Base-by-base conservation (phyloP, 2,329 filamentous ascomycete species). In the Talaromyces sp. region DNA sequence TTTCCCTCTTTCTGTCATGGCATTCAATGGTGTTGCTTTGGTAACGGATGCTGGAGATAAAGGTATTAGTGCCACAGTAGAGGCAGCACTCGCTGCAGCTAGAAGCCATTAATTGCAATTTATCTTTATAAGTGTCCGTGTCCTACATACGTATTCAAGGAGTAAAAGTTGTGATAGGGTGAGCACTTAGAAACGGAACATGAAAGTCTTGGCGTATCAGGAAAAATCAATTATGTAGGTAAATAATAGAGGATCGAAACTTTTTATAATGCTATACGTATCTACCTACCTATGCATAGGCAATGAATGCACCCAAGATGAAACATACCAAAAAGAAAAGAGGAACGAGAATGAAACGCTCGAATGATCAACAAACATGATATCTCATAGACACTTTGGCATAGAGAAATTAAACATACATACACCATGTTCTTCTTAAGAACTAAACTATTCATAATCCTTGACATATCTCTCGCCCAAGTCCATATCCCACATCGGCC, bases 401-500 rank as follows among this genome's bases (percentile, higher is more conserved):
- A 31, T 5, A 17, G 13, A 17, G 13, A 50, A 37, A 19, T 33
- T 35, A 35, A 56, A 56, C 33, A 56, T 35, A 54, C 27, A 54
- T 13, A 37, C 31, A 56, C 52, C n/a, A 37, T 1, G 11, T 56
- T 17, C 11, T 3, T 37, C 7, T 8, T 8, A 35, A 35, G n/a
- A 27, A 19, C 1, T 37, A n/a, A 15, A 39, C 37, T 74, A 82
- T 66, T 82, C 81, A 66, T 83, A 81, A 65, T 87, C 84, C 27
- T 82, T 85, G 71, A 87, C 84, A 77, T 90, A 94, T 62, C 89
- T 84, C 69, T 90, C 88, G 2, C 90, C 88, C 75, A 93, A 81
- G 69, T 93, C 89, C 66, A 93, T 83, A 77, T 96, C 91, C 87
- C 90, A 95, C 70, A 88, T 84, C 22, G 94, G 93, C 72, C 93